phyloP scores from a whole-genome alignment of 768 basidiomycete genomes.

The Boletus rubroflammeus region DNA sequence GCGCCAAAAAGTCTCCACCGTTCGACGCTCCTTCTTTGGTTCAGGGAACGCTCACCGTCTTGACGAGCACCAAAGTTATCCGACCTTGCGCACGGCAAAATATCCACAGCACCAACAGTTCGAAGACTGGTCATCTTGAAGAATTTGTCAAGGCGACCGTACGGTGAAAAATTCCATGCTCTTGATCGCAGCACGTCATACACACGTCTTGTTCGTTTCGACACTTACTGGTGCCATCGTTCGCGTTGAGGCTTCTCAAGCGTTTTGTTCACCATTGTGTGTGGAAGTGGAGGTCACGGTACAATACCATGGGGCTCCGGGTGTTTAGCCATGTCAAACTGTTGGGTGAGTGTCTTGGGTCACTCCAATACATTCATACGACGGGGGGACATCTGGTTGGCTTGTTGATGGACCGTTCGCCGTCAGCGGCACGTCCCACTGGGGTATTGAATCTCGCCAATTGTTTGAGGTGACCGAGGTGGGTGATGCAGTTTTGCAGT shows the following conservation, averaged over 20 bases:
- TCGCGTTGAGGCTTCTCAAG: constrained; percentile 14
- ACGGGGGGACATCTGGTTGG: constrained; percentile 20
- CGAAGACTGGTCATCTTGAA: constrained; percentile 2
- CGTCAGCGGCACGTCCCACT: neutral
- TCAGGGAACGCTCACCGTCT: constrained; percentile 9
- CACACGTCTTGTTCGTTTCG: constrained; percentile 17
- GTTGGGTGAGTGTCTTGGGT: constrained; percentile 31
- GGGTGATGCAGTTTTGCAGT: constrained; percentile 13
- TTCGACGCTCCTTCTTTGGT: neutral
- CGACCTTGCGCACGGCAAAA: neutral
- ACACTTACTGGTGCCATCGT: constrained; percentile 21
- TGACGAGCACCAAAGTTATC: constrained; percentile 2
- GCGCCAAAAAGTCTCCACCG: neutral
- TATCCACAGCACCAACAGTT: constrained; percentile 3
- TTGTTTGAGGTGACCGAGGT: constrained; percentile 5
- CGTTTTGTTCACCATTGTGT: constrained; percentile 10
- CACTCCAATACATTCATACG: constrained; percentile 26
- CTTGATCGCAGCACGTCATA: constrained; percentile 23
- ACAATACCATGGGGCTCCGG: neutral
- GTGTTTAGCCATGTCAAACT: constrained; percentile 14
- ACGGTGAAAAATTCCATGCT: constrained; percentile 27
- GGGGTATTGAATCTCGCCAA: neutral
- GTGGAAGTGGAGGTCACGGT: constrained; percentile 1
- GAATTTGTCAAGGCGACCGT: constrained; percentile 10
- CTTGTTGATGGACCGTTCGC: constrained; percentile 2